Percentiles rank a stretch among this genome's conserved stretches.
These are phyloP conservation scores for Viola pubescens DNA, from an alignment of 441 rosid genomes.

Conservation along the genomic window DNA sequence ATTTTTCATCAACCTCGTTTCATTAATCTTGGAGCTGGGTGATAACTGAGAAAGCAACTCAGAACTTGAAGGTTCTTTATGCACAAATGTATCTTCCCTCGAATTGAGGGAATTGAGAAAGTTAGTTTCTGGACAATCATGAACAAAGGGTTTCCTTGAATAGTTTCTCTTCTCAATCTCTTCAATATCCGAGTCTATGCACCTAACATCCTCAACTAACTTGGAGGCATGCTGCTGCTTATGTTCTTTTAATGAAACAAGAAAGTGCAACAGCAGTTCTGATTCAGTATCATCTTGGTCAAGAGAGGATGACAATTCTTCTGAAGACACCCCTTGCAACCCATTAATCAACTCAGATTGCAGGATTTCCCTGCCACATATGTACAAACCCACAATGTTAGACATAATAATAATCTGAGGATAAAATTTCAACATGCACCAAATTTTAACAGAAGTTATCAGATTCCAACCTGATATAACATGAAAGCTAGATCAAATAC, in stretches of 20 bases:
- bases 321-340: conserved; percentile 43
- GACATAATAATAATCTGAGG: not conserved
- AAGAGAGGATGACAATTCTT: conserved; percentile 52
- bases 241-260: conserved; percentile 50
- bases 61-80: conserved; percentile 21
- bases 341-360: conserved; percentile 76
- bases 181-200: conserved; percentile 63
- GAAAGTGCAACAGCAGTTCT: conserved; percentile 74
- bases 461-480: not conserved
- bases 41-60: conserved; percentile 29
- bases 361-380: conserved; percentile 70
- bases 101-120: conserved; percentile 14
- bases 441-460: not conserved
- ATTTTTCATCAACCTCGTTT: conserved; percentile 49
- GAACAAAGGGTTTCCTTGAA: conserved; percentile 23
- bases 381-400: conserved; percentile 13
- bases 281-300: conserved; percentile 74
- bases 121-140: conserved; percentile 12
- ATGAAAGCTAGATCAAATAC: not conserved
- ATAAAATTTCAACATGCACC: conserved; percentile 8
- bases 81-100: conserved; percentile 18
- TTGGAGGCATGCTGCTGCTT: conserved; percentile 61
- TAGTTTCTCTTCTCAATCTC: conserved; percentile 61
- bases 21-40: conserved; percentile 29
- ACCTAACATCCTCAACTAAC: conserved; percentile 49